A percentile compares a stretch with the other conserved stretches of the same genome.
These are phyloP conservation scores for Ilex aquifolium DNA, from an alignment of 257 asterid species.

Conservation along the genomic window DNA sequence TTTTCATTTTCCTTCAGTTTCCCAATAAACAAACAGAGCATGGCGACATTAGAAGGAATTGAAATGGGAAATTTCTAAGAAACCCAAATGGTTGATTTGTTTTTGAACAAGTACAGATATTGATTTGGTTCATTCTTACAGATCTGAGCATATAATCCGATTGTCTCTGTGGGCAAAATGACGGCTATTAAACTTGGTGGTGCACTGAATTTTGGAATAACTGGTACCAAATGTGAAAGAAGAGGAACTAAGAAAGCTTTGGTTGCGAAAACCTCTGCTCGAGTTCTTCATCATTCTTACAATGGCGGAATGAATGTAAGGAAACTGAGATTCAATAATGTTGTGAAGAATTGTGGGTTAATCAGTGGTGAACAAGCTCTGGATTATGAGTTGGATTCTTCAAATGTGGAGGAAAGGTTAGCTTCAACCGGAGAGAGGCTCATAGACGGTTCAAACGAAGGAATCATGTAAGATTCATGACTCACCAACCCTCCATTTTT, in stretches of 20 bases:
- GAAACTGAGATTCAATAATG: slow-evolving; percentile 13
- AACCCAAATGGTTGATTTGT: too few species aligned
- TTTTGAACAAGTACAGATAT: too few species aligned
- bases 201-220: slow-evolving; percentile 9
- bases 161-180: slow-evolving; percentile 10
- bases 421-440: slow-evolving; percentile 19
- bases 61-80: too few species aligned
- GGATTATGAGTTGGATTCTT: slow-evolving; percentile 15
- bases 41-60: too few species aligned
- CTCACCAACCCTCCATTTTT: neutral
- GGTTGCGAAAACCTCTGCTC: slow-evolving; percentile 1
- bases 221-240: slow-evolving; percentile 6
- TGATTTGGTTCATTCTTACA: too few species aligned
- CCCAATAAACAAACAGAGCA: too few species aligned
- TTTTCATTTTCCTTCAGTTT: too few species aligned
- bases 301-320: neutral
- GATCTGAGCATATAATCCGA: neutral
- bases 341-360: slow-evolving; percentile 19
- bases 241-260: slow-evolving; percentile 6
- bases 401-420: slow-evolving; percentile 16
- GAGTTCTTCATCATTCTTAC: slow-evolving; percentile 9
- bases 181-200: slow-evolving; percentile 15
- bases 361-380: slow-evolving; percentile 16
- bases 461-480: slow-evolving; percentile 26
- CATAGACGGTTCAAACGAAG: slow-evolving; percentile 25